Conservation (phyloP, 139 green algal genomes). For the Mychonastes homosphaera region DNA sequence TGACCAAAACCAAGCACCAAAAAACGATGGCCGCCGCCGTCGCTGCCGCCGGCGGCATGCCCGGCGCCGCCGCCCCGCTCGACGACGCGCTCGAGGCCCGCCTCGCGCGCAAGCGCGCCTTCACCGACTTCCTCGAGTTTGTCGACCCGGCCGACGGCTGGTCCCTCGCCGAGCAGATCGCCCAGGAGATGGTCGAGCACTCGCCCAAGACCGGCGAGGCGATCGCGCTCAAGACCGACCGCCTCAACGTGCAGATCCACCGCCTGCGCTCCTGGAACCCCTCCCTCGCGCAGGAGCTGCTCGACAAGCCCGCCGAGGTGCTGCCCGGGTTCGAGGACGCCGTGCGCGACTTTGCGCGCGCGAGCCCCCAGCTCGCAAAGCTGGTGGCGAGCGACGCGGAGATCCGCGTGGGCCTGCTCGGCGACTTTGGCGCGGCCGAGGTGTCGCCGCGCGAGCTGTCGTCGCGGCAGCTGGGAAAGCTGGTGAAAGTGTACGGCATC, state of each 20-base stretch:
- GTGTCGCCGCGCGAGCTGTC: constrained; percentile 78
- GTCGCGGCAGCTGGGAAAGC: constrained; percentile 57
- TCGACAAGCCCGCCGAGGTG: constrained; percentile 61
- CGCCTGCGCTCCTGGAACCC: constrained; percentile 70
- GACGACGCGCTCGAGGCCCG: constrained; percentile 31
- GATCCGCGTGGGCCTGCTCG: constrained; percentile 68
- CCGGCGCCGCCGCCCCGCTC: no score
- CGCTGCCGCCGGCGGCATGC: no score
- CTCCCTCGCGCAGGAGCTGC: constrained; percentile 50
- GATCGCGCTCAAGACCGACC: constrained; percentile 20
- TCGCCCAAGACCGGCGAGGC: constrained; percentile 4
- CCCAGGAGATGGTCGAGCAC: constrained; percentile 6
- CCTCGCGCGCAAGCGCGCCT: constrained; percentile 57
- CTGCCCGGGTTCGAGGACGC: constrained; percentile 82
- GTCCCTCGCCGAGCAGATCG: constrained; percentile 42
- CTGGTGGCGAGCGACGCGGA: neutral
- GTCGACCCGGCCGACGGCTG: constrained; percentile 51
- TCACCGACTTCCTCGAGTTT: constrained; percentile 68
- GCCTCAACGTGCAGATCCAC: constrained; percentile 49
- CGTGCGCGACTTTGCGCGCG: constrained; percentile 48
- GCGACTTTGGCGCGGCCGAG: constrained; percentile 80
- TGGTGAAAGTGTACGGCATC: constrained; percentile 91
- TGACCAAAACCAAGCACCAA: no score
- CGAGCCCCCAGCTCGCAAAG: constrained; percentile 1
- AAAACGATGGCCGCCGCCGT: no score